phyloP scores from a whole-genome alignment of 495 filamentous ascomycete species.

The Oleoguttula mirabilis region DNA sequence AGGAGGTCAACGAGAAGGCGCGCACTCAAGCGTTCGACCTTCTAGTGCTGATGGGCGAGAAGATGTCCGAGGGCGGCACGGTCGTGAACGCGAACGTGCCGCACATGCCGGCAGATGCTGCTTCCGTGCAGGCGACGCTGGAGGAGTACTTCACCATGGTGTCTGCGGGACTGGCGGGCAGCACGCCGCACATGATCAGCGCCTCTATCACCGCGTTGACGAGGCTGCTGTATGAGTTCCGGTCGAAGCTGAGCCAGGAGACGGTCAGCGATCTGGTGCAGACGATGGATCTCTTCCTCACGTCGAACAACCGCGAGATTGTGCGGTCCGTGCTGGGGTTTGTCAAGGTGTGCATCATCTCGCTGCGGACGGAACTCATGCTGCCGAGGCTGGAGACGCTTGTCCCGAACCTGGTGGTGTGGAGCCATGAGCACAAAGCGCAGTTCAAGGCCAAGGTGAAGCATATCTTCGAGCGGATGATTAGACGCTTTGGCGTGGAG shows the following conservation, averaged over 20 bases:
- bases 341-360: constrained; percentile 87
- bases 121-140: constrained; percentile 60
- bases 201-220: constrained; percentile 88
- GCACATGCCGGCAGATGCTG: constrained; percentile 68
- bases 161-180: constrained; percentile 82
- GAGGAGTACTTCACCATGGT: constrained; percentile 99
- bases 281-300: constrained; percentile 88
- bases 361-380: constrained; percentile 64
- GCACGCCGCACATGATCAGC: constrained; percentile 87
- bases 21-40: constrained; percentile 80
- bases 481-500: constrained; percentile 77
- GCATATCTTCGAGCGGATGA: constrained; percentile 87
- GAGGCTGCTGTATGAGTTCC: constrained; percentile 82
- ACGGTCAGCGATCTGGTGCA: constrained; percentile 67
- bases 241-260: constrained; percentile 41
- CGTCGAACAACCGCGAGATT: constrained; percentile 79
- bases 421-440: constrained; percentile 95
- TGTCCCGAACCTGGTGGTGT: constrained; percentile 81
- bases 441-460: constrained; percentile 93
- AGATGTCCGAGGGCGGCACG: constrained; percentile 59
- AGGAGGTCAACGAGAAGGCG: constrained; percentile 93
- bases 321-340: constrained; percentile 88
- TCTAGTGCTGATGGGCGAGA: constrained; percentile 74
- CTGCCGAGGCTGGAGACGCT: constrained; percentile 57
- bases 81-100: constrained; percentile 76